Evolutionary conservation across 257 asterid genomes (phyloP), one percentile per base, ranked within the genome.

Genomic region (Scutellaria barbata): DNA sequence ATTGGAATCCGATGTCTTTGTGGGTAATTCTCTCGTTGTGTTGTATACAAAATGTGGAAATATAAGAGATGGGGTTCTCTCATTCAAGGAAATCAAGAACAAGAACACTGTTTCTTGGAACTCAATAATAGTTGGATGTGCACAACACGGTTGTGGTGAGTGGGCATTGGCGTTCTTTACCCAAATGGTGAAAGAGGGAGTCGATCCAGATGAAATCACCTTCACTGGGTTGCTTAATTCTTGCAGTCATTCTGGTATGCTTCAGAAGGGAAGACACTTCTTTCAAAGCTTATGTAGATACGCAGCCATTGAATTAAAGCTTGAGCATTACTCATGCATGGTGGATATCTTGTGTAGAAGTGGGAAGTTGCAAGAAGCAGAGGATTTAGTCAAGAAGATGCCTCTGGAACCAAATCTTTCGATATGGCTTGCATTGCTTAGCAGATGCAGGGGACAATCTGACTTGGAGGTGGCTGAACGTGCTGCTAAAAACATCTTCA

Each of bases 101-200:
- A 91, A 86, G 76, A 94, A 94, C 79, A 66, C 79, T 12, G 97
- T 94, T 16, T 88, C 97, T 13, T 94, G 99, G 99, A 91, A 94
- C 65, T 77, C 99, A 12, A 72, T 85, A 11, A 84, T 94, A 25
- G 96, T 84, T 62, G 99, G 97, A 66, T 89, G 95, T 58, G 96
- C 96, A 14, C 92, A 89, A 68, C 95, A 94, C 25, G 99, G 96
- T 9, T 64, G 46, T 71, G 92, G 93, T 5, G 77, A 76, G 79
- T 82, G 89, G 95, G 89, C 96, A 2, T 66, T 91, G 11, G 73
- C 85, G 62, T 80, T 86, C 73, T 88, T 91, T 61, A 62, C 79
- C 82, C 89, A 85, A 73, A 89, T 94, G 96, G 18, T 78, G 16
- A 88, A 86, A 48, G 82, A 81, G 7, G 87, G 87, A 70, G 25